Evolutionary conservation across 805 yeast species (phyloP).

Genomic region (Hanseniaspora jakobsenii): DNA sequence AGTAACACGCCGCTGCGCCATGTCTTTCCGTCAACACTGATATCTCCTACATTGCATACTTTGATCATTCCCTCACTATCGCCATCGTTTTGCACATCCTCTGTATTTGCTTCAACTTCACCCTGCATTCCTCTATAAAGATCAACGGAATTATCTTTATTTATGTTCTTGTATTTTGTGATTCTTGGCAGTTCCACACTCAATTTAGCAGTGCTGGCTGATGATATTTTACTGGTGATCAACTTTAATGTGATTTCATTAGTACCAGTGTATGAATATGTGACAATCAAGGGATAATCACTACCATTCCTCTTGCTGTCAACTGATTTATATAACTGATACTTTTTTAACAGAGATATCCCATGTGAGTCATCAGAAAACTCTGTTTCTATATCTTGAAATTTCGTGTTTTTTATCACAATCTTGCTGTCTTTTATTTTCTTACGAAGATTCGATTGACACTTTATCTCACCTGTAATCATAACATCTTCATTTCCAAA

Average conservation of each 20-base stretch:
- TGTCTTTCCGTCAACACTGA: not conserved
- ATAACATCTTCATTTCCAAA: not conserved
- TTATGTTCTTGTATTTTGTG: not conserved
- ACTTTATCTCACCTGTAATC: not conserved
- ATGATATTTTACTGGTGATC: slow-evolving; percentile 4
- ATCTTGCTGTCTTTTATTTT: slow-evolving; percentile 2
- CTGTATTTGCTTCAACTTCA: too few relatives aligned
- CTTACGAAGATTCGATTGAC: slow-evolving; percentile 3
- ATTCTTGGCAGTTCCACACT: not conserved
- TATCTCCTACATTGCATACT: slow-evolving; percentile 8
- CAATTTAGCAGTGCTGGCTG: not conserved
- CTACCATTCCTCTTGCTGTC: not conserved
- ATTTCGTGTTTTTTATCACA: slow-evolving; percentile 6
- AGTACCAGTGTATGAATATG: slow-evolving; percentile 6
- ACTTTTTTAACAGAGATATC: slow-evolving; percentile 6
- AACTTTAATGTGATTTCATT: slow-evolving; percentile 8
- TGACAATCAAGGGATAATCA: slow-evolving; percentile 4
- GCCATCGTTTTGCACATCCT: too few relatives aligned
- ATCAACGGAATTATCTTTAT: too few relatives aligned
- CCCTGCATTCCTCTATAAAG: too few relatives aligned
- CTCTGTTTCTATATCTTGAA: slow-evolving; percentile 2
- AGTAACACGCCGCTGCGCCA: slow-evolving; percentile 6
- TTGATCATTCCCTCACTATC: too few relatives aligned
- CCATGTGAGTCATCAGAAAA: slow-evolving; percentile 9
- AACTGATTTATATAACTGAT: not conserved